phyloP scores from a whole-genome alignment of 768 basidiomycete species.

The Trametes sanguinea region DNA sequence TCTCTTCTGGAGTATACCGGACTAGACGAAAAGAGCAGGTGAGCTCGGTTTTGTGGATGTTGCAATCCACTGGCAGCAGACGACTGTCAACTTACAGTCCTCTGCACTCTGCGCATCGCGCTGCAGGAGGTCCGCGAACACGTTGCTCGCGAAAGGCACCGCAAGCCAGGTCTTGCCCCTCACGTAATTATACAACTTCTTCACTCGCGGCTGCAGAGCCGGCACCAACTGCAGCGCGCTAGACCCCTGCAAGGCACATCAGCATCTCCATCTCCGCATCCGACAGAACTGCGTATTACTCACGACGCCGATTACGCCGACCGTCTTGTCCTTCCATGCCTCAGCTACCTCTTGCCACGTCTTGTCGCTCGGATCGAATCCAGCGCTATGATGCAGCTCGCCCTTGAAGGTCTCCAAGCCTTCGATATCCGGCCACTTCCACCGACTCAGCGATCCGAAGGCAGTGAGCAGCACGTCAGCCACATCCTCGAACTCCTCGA shows the following conservation, averaged over 20 bases:
- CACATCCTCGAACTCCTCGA: slow-evolving; percentile 48
- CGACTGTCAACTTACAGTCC: slow-evolving; percentile 41
- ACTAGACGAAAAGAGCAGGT: background rate
- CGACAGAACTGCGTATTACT: slow-evolving; percentile 21
- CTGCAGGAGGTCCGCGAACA: slow-evolving; percentile 41
- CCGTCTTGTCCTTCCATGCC: slow-evolving; percentile 52
- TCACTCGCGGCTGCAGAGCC: slow-evolving; percentile 54
- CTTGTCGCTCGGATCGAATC: slow-evolving; percentile 48
- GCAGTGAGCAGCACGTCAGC: slow-evolving; percentile 60
- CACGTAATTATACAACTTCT: slow-evolving; percentile 54
- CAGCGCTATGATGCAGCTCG: slow-evolving; percentile 60
- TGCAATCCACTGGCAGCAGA: too few relatives aligned
- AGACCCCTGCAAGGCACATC: slow-evolving; percentile 48
- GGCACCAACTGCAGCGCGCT: slow-evolving; percentile 64
- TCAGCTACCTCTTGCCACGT: slow-evolving; percentile 47
- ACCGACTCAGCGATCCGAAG: slow-evolving; percentile 54
- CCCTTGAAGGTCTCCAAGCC: slow-evolving; percentile 61
- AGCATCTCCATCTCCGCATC: background rate
- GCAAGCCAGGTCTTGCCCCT: slow-evolving; percentile 63
- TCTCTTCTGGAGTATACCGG: slow-evolving; percentile 45
- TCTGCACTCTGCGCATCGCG: slow-evolving; percentile 36
- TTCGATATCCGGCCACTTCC: slow-evolving; percentile 68
- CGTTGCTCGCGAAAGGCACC: slow-evolving; percentile 44
- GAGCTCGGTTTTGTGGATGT: background rate
- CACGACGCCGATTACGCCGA: slow-evolving; percentile 64